Conservation (phyloP, 2,329 filamentous ascomycete genomes). For the Trichoderma gracile region DNA sequence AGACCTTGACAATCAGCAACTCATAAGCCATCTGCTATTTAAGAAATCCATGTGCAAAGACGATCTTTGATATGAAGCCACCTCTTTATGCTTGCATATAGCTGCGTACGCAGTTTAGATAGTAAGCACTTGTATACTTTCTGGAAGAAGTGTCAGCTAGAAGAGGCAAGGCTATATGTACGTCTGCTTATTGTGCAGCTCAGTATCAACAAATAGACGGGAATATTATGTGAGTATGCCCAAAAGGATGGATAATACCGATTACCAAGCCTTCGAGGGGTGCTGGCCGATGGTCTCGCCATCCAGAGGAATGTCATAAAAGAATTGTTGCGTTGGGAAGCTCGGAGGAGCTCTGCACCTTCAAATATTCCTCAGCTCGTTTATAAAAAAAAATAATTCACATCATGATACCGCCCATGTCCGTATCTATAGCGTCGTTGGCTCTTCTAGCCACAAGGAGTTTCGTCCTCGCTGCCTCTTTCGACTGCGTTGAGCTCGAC, state of each 20-base stretch:
- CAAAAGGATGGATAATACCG: background rate
- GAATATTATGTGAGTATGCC: background rate
- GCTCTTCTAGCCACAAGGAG: background rate
- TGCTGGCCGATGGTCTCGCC: too few relatives aligned
- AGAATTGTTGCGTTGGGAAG: background rate
- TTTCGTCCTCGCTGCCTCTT: background rate
- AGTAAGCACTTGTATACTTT: background rate
- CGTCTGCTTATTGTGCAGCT: background rate
- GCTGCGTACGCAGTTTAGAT: background rate
- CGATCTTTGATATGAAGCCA: background rate
- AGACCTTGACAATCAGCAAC: background rate
- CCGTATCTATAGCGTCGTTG: background rate
- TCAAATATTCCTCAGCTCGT: background rate
- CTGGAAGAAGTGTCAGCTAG: background rate
- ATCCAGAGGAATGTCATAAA: background rate
- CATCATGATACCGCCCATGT: background rate
- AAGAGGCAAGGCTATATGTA: background rate
- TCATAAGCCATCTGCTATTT: background rate
- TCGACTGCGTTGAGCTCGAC: background rate
- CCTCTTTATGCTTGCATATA: background rate
- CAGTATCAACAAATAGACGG: background rate
- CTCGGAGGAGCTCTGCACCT: background rate
- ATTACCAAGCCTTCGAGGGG: background rate
- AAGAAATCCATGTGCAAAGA: background rate
- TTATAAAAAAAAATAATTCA: background rate